Evolutionary conservation across 2,329 filamentous ascomycete genomes (phyloP).

Genomic region (Huntiella moniliformis): DNA sequence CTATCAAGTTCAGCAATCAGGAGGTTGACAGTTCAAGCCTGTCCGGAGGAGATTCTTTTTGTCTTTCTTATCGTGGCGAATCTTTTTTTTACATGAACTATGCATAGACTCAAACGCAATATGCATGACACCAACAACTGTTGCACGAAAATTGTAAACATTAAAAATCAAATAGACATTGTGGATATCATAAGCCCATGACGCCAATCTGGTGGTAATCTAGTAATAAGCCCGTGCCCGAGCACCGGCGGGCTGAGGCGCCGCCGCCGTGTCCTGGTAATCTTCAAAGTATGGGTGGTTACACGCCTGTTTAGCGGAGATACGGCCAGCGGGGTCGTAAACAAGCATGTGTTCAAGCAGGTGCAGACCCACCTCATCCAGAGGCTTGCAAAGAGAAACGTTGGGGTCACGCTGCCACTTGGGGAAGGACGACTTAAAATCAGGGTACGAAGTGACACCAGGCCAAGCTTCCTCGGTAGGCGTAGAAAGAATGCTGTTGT

Average conservation of each 20-base stretch:
- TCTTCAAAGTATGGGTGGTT: conserved; percentile 62
- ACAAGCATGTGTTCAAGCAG: conserved; percentile 54
- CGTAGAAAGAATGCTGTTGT: conserved; percentile 46
- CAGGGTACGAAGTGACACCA: conserved; percentile 82
- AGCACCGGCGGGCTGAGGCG: neutral
- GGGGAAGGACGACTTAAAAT: conserved; percentile 82
- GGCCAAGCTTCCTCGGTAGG: conserved; percentile 71
- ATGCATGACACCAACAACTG: too few species aligned
- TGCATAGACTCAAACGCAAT: too few species aligned
- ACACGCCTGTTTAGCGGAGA: conserved; percentile 77
- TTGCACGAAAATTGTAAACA: too few species aligned
- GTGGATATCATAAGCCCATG: too few species aligned
- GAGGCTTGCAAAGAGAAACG: conserved; percentile 45
- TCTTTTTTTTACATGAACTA: too few species aligned
- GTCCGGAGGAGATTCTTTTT: conserved; percentile 10
- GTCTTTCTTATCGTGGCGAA: neutral
- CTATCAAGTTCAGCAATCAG: conserved; percentile 7
- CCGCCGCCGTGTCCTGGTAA: conserved; percentile 6
- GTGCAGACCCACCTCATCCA: conserved; percentile 55
- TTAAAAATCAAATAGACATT: too few species aligned
- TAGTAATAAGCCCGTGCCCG: conserved; percentile 2
- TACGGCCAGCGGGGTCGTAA: conserved; percentile 70
- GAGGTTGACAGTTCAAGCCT: conserved; percentile 13
- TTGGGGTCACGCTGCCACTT: conserved; percentile 65
- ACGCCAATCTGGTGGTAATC: neutral